Evolutionary conservation across 768 basidiomycete genomes (phyloP), one percentile per base, ranked within the genome.

Genomic region (Boletus vermiculosoides): DNA sequence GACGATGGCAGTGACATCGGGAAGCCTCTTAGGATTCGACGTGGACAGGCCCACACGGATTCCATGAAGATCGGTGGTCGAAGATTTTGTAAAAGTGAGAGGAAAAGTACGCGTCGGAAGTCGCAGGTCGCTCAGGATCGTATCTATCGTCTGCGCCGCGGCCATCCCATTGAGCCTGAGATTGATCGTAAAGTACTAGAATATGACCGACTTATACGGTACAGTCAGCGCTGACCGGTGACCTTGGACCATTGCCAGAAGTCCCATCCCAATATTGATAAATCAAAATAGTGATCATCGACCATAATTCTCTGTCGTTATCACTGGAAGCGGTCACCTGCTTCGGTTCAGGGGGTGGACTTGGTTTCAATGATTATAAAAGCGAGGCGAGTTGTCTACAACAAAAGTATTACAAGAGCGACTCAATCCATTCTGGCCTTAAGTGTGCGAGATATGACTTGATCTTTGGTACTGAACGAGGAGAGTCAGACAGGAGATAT

Each of bases 401-500:
- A 57, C 59, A 62, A 57, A 46, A 53, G 37, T 54, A 53, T 30
- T 50, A 40, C 55, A 55, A 57, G 18, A 49, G 34, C 22, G 33
- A 45, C 50, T 78, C 76, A 98, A 72, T 98, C 95, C 93, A 96
- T 94, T 69, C 95, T 83, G 42, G 84, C 87, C 74, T 93, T 92
- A 72, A 98, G 74, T 57, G 87, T 92, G 63, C 95, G 87, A 37
- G 92, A 92, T 63, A 92, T 83, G 36, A 89, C 79, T 59, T 78
- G 80, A 69, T 90, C 88, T 66, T 87, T 86, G 41, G 87, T 89
- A 54, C 88, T 90, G 56, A 44, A 61, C 22, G 30, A 13, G 20
- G 39, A 44, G 54, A 51, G 55, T 46, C 52, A 50, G 53, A 45
- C 45, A 56, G 40, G 58, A 57, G 54, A 20, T 50, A 41, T 45